Conservation (phyloP, 441 rosid species). For the Capsella rubella region DNA sequence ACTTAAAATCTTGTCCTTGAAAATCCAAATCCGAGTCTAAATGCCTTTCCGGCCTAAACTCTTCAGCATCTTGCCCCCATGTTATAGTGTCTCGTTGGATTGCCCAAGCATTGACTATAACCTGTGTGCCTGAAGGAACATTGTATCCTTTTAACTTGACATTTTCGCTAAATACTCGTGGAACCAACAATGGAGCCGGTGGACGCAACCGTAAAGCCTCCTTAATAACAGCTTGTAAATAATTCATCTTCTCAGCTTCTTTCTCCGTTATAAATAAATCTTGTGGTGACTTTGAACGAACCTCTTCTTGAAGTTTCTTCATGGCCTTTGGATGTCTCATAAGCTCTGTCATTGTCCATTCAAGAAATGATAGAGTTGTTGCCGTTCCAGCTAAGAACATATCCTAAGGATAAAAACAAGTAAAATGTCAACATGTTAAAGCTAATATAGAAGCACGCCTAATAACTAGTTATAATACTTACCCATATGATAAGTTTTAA, state of each 20-base stretch:
- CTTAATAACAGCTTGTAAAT: constrained; percentile 31
- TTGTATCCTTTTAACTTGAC: constrained; percentile 19
- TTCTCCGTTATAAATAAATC: constrained; percentile 12
- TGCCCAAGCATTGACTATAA: constrained; percentile 31
- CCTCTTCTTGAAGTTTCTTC: constrained; percentile 26
- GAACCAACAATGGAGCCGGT: constrained; percentile 22
- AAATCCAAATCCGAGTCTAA: constrained; percentile 25
- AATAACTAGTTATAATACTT: constrained; percentile 7
- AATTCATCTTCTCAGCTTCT: constrained; percentile 6
- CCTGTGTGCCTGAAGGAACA: constrained; percentile 18
- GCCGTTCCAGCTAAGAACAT: constrained; percentile 31
- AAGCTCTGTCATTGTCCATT: constrained; percentile 32
- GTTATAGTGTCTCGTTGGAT: constrained; percentile 29
- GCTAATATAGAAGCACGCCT: background rate
- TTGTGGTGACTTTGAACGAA: background rate
- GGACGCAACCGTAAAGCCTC: constrained; percentile 27
- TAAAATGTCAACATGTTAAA: background rate
- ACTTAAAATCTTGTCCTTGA: constrained; percentile 30
- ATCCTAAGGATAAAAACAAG: background rate
- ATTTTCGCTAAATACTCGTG: constrained; percentile 17
- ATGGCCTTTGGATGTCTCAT: constrained; percentile 17
- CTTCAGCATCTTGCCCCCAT: constrained; percentile 33
- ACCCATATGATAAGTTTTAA: constrained; percentile 55
- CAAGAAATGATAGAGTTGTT: constrained; percentile 6
- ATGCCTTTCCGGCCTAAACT: constrained; percentile 40